Base-by-base conservation (phyloP, 768 basidiomycete genomes). In the Suillus decipiens region DNA sequence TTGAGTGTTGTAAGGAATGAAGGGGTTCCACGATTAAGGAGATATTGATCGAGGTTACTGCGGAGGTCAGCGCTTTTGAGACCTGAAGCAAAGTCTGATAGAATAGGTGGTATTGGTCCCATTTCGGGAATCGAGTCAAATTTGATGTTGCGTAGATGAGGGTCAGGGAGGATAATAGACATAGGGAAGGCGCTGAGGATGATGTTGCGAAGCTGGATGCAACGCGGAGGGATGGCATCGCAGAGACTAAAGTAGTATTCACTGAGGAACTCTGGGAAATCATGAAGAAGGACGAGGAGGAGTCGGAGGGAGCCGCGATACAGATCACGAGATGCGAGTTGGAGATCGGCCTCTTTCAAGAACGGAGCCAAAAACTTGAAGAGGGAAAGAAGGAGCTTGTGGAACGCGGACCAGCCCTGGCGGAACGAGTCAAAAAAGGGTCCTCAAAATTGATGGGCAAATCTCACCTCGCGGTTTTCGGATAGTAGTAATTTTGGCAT, bases 241-340 rank as follows among this genome's bases (percentile, higher is more conserved):
- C 95, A 94, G 37, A 99, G 87, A 48, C 93, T 90, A 79, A 96
- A 96, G 77, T 98, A 96, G 74, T 96, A 95, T 79, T 96, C 95
- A 75, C 90, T 93, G 65, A 99, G 82, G 82, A 99, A 99, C 65
- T 98, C 97, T 58, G 97, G 97, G 82, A 99, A 99, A 77, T 99
- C 97, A 76, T 99, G 96, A 22, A 99, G 86, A 59, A 99, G 89
- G 63, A 99, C 95, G 54, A 99, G 85, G 55, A 99, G 86, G 36
- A 99, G 84, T 41, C 96, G 88, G 53, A 97, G 81, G 24, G 95
- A 86, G 24, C 95, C 97, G 48, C 93, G 88, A 80, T 96, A 98
- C 48, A 99, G 84, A 66, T 93, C 90, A 48, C 91, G 85, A 24
- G 91, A 89, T 5, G 95, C 88, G 28, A 85, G 82, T 67, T 90